These are phyloP conservation scores for Russula ochroleuca DNA, from an alignment of 768 basidiomycete genomes.

Conservation along the genomic window DNA sequence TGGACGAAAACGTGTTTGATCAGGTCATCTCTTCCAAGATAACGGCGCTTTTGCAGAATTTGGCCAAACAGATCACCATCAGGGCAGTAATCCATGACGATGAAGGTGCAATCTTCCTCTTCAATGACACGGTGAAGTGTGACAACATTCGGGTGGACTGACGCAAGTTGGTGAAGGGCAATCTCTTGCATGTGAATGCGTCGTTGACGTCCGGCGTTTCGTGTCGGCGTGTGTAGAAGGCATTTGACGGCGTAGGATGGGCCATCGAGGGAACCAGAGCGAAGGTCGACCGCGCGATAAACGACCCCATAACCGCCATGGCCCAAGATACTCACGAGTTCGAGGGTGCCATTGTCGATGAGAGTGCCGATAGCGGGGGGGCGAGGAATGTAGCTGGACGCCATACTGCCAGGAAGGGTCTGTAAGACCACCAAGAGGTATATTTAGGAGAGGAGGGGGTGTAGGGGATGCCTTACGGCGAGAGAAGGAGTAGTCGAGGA, in stretches of 20 bases:
- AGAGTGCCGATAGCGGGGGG: conserved; percentile 61
- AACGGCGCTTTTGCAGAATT: conserved; percentile 72
- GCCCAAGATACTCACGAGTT: conserved; percentile 84
- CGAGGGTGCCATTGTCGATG: conserved; percentile 78
- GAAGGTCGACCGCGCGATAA: conserved; percentile 74
- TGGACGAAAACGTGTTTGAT: conserved; percentile 92
- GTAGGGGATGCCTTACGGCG: conserved; percentile 21
- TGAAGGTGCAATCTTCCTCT: conserved; percentile 74
- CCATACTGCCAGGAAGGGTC: conserved; percentile 30
- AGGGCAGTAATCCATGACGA: conserved; percentile 90
- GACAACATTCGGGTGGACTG: conserved; percentile 76
- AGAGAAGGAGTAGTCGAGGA: conserved; percentile 29
- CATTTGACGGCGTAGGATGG: conserved; percentile 89
- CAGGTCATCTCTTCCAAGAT: conserved; percentile 77
- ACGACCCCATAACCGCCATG: conserved; percentile 95
- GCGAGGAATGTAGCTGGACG: conserved; percentile 35
- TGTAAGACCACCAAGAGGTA: conserved; percentile 19
- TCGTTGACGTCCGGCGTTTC: conserved; percentile 53
- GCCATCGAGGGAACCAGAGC: conserved; percentile 36
- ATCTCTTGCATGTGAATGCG: conserved; percentile 84
- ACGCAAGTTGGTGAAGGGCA: conserved; percentile 68
- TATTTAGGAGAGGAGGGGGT: conserved; percentile 2
- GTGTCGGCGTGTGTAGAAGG: conserved; percentile 52
- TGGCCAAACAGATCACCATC: conserved; percentile 92
- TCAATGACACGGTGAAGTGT: conserved; percentile 86